Conservation (phyloP, 306 rosid species). For the Astragalus membranaceus region DNA sequence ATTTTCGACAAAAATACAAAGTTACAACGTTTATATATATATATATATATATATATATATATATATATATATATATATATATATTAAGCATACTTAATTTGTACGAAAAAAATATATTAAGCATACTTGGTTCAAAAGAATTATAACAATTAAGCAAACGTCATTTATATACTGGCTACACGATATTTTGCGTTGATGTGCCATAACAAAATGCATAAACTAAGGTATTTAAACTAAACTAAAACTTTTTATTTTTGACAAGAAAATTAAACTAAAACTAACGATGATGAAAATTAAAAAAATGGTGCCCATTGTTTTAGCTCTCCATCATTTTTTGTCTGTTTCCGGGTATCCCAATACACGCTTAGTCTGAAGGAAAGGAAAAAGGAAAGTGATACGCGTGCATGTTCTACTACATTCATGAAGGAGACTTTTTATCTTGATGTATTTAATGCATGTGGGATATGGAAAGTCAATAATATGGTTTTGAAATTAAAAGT, state of each 20-base stretch:
- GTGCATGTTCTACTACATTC: conserved; percentile 28
- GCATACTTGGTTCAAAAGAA: no score
- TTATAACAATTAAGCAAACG: no score
- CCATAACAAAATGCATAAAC: neutral
- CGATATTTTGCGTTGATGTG: conserved; percentile 10
- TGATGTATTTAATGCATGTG: conserved; percentile 16
- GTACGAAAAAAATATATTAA: no score
- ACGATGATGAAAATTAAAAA: neutral
- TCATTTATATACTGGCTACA: neutral
- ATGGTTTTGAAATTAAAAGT: neutral
- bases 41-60: no score
- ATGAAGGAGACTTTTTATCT: conserved; percentile 22
- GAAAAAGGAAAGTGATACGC: conserved; percentile 7
- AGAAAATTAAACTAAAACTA: no score
- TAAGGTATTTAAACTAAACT: no score
- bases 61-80: no score
- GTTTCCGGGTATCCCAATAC: conserved; percentile 21
- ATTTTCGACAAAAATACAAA: no score
- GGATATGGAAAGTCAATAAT: conserved; percentile 1
- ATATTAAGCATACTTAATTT: no score
- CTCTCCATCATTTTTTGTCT: conserved; percentile 29
- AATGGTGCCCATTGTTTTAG: conserved; percentile 12
- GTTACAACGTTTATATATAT: no score
- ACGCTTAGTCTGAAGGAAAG: conserved; percentile 7
- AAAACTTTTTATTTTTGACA: no score